Conservation (phyloP, 306 rosid species). For the Vachellia collinsii region DNA sequence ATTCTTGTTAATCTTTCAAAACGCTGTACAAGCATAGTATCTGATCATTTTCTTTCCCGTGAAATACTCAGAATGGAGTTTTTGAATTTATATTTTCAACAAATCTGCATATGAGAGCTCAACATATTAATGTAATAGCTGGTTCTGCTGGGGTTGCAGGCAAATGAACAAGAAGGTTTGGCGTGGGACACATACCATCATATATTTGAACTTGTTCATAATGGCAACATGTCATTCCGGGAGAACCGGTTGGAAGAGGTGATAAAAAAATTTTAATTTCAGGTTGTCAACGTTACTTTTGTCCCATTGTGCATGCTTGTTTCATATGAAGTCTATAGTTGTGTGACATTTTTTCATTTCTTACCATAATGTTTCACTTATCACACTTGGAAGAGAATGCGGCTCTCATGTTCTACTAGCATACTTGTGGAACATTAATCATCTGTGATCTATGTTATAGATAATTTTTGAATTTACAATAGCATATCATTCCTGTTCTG, state of each 20-base stretch:
- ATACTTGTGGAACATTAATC: not conserved
- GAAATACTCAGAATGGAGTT: not conserved
- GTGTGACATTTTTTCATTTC: not conserved
- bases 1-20: not conserved
- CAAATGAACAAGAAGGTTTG: slow-evolving; percentile 47
- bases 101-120: slow-evolving; percentile 16
- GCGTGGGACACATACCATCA: slow-evolving; percentile 53
- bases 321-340: not conserved
- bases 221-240: slow-evolving; percentile 61
- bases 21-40: not conserved
- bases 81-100: not conserved
- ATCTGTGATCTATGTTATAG: too few relatives aligned
- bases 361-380: not conserved
- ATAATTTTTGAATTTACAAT: not conserved
- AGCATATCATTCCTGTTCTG: not conserved
- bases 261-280: not conserved
- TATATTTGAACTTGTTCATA: slow-evolving; percentile 54
- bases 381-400: slow-evolving; percentile 3
- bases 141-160: slow-evolving; percentile 46
- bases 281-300: not conserved
- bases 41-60: not conserved
- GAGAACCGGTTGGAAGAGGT: slow-evolving; percentile 61
- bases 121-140: not conserved
- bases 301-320: not conserved
- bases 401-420: not conserved